These are phyloP conservation scores for Ogataea ramenticola DNA, from an alignment of 805 yeast species.

Conservation along the genomic window DNA sequence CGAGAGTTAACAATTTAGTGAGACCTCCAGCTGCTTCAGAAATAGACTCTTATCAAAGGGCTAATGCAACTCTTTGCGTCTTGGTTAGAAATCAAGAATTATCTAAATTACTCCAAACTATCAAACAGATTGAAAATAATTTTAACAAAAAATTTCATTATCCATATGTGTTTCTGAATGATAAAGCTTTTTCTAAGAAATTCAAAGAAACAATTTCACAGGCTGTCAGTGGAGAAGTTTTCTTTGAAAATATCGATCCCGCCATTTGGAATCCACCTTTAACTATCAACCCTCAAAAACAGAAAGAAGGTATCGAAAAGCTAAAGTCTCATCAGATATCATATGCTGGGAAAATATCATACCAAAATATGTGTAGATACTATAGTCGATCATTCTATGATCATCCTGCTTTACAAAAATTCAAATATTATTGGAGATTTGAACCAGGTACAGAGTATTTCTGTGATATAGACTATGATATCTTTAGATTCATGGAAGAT, in stretches of 20 bases:
- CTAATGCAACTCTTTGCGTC: constrained; percentile 69
- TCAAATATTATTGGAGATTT: constrained; percentile 71
- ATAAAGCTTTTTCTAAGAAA: constrained; percentile 49
- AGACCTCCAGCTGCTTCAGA: constrained; percentile 17
- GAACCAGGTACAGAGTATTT: constrained; percentile 69
- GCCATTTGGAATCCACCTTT: constrained; percentile 43
- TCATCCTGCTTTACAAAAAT: constrained; percentile 53
- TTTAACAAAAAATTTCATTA: constrained; percentile 69
- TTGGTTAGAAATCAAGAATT: constrained; percentile 67
- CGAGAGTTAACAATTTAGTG: constrained; percentile 32
- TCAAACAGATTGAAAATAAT: constrained; percentile 50
- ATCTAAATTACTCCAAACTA: constrained; percentile 39
- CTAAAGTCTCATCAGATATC: constrained; percentile 34
- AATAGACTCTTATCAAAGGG: constrained; percentile 28
- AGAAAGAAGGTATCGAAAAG: constrained; percentile 27
- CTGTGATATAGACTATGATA: constrained; percentile 68
- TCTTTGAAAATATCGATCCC: constrained; percentile 45
- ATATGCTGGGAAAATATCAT: constrained; percentile 55
- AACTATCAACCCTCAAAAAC: constrained; percentile 29
- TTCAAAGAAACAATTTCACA: constrained; percentile 42
- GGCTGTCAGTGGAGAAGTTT: constrained; percentile 34
- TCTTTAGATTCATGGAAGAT: constrained; percentile 64
- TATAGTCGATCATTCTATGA: constrained; percentile 60
- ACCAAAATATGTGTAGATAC: constrained; percentile 83
- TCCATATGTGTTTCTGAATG: constrained; percentile 78